Percentiles rank a stretch among this genome's conserved stretches.
Evolutionary conservation across 2,329 filamentous ascomycete species (phyloP).

Genomic region (Xylariaceae sp.): DNA sequence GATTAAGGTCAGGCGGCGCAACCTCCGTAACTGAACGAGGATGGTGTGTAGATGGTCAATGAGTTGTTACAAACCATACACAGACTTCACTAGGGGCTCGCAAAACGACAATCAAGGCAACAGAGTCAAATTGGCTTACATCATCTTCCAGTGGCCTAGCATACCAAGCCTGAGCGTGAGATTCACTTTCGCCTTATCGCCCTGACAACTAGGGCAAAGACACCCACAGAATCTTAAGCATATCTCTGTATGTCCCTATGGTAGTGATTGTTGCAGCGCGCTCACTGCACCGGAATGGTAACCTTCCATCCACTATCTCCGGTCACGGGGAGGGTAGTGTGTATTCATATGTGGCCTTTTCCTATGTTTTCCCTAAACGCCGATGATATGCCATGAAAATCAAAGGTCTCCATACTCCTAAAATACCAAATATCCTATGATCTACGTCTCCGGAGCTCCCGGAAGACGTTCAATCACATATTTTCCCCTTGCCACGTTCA

Average conservation of each 20-base stretch:
- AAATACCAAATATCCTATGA: constrained; percentile 9
- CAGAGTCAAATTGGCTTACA: no score
- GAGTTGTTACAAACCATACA: no score
- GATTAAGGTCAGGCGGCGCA: no score
- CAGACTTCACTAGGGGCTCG: no score
- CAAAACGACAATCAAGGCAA: no score
- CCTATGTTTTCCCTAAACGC: constrained; percentile 6
- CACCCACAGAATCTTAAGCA: no score
- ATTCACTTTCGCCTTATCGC: no score
- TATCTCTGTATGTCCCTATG: not conserved
- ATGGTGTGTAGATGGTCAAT: no score
- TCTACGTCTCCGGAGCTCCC: constrained; percentile 70
- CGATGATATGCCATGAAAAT: constrained; percentile 11
- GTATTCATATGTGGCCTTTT: not conserved
- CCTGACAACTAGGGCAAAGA: no score
- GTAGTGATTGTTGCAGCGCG: not conserved
- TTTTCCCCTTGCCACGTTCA: constrained; percentile 86
- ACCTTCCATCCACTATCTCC: not conserved
- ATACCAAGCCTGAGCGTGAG: no score
- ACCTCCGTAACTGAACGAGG: no score
- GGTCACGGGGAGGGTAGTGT: not conserved
- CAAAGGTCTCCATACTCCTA: not conserved
- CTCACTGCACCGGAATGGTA: not conserved
- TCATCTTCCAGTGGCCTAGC: no score
- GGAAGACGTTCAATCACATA: constrained; percentile 94